phyloP scores from a whole-genome alignment of 306 rosid genomes.

The Quercus wislizeni region DNA sequence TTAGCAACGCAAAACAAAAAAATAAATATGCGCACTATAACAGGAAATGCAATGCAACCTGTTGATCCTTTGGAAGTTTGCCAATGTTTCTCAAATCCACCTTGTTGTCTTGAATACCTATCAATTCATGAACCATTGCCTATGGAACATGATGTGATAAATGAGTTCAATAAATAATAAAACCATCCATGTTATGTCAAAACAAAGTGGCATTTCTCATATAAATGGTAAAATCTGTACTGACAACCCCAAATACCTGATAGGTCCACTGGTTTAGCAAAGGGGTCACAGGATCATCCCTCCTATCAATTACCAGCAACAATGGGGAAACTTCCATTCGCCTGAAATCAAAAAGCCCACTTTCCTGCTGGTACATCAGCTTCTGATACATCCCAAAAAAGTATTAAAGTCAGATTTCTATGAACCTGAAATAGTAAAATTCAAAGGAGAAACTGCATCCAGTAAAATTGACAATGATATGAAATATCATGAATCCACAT shows the following conservation, averaged over 20 bases:
- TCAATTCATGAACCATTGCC: constrained; percentile 98
- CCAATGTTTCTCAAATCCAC: constrained; percentile 80
- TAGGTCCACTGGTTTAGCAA: constrained; percentile 96
- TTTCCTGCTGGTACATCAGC: constrained; percentile 93
- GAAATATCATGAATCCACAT: too few relatives aligned
- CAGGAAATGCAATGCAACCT: constrained; percentile 52
- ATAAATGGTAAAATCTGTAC: constrained; percentile 3
- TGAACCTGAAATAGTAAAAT: too few relatives aligned
- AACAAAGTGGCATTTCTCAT: constrained; percentile 12
- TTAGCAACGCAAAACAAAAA: constrained; percentile 22
- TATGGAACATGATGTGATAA: constrained; percentile 30
- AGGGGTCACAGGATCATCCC: constrained; percentile 95
- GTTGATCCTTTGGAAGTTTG: constrained; percentile 78
- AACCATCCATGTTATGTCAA: background rate
- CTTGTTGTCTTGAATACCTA: constrained; percentile 92
- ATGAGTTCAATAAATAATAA: constrained; percentile 12
- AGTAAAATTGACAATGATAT: too few relatives aligned
- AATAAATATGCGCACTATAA: background rate
- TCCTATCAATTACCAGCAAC: constrained; percentile 90
- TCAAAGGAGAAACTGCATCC: too few relatives aligned
- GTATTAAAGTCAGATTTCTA: constrained; percentile 29
- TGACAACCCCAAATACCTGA: constrained; percentile 55
- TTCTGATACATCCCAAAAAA: constrained; percentile 61
- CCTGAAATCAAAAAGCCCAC: constrained; percentile 93
- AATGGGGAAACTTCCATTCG: constrained; percentile 84